phyloP scores from a whole-genome alignment of 345 rosid genomes.

The rapeseed (Brassica napus) region DNA sequence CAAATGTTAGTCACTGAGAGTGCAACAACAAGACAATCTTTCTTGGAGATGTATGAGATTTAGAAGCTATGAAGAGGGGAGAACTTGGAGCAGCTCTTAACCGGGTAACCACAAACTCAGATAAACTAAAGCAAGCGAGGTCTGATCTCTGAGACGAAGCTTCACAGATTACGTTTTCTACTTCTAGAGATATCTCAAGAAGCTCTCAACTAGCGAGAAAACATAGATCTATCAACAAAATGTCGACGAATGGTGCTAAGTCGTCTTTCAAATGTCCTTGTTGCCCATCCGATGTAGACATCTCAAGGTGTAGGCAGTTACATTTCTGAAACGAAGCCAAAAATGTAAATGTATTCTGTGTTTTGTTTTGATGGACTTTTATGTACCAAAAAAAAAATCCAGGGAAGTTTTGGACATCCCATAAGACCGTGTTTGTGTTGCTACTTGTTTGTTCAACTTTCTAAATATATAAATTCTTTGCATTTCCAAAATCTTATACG shows the following conservation, averaged over 20 bases:
- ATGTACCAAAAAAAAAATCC: constrained; percentile 10
- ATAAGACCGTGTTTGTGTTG: constrained; percentile 26
- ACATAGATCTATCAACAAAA: constrained; percentile 57
- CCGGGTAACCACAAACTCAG: constrained; percentile 56
- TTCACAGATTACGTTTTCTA: constrained; percentile 62
- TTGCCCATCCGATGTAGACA: constrained; percentile 65
- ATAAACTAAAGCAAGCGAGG: constrained; percentile 56
- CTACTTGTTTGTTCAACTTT: constrained; percentile 20
- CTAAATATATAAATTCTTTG: constrained; percentile 34
- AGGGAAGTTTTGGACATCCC: constrained; percentile 18
- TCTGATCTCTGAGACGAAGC: constrained; percentile 68
- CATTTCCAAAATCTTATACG: neutral
- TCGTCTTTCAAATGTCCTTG: constrained; percentile 66
- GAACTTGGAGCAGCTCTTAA: constrained; percentile 62
- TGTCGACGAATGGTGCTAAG: constrained; percentile 69
- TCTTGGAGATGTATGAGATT: constrained; percentile 62
- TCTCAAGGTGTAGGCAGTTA: constrained; percentile 54
- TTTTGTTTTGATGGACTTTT: constrained; percentile 6
- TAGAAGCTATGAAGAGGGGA: constrained; percentile 57
- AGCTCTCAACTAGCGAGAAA: constrained; percentile 66
- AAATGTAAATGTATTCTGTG: constrained; percentile 22
- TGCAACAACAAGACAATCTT: constrained; percentile 39
- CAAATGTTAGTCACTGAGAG: neutral
- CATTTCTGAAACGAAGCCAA: constrained; percentile 38
- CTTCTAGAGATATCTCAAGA: constrained; percentile 61